Base-by-base conservation (phyloP, 2,329 filamentous ascomycete genomes). In the Xylaria digitata region DNA sequence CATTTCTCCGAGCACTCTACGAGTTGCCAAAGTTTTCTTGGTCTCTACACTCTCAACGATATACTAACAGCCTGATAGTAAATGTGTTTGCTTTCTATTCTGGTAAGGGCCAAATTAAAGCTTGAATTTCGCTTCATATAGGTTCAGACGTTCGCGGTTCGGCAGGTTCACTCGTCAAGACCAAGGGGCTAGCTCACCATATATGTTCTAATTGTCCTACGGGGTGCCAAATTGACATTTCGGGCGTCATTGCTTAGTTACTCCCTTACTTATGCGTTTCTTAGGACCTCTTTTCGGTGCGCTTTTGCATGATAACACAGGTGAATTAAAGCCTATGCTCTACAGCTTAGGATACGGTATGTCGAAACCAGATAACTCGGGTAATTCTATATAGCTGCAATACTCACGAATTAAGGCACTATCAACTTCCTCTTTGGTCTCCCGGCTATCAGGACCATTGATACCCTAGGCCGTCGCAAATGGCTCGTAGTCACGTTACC, bases 41-140 rank as follows among this genome's bases (percentile, higher is more conserved):
- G 11, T 21, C 48, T 3, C 23, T 17, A 8, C 40, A n/a, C 6
- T 17, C 42, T 26, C 26, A 13, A 7, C 30, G 43, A 23, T 30
- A 55, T 26, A 42, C 66, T 73, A 61, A 80, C 32, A 30, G 66
- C 37, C 15, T 53, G 21, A 61, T 32, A 80, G 76, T 80, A 62
- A 82, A 82, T 19, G 75, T 83, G 0, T 74, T 82, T 3, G 81
- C 82, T 0, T 84, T 84, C 57, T 84, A 84, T 67, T 83, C 80
- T 0, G 78, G 80, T 78, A 75, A 64, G 30, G 34, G 21, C 48
- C n/a, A 15, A 23, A 23, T 58, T 13, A 17, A 9, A 54, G 7
- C 21, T 48, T 6, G 26, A 15, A 17, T 6, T 32, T 50, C 13
- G 13, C 6, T 50, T 9, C 7, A 50, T 6, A 37, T 48, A 17